These are phyloP conservation scores for Prunus mira DNA, from an alignment of 306 rosid genomes.

Conservation along the genomic window DNA sequence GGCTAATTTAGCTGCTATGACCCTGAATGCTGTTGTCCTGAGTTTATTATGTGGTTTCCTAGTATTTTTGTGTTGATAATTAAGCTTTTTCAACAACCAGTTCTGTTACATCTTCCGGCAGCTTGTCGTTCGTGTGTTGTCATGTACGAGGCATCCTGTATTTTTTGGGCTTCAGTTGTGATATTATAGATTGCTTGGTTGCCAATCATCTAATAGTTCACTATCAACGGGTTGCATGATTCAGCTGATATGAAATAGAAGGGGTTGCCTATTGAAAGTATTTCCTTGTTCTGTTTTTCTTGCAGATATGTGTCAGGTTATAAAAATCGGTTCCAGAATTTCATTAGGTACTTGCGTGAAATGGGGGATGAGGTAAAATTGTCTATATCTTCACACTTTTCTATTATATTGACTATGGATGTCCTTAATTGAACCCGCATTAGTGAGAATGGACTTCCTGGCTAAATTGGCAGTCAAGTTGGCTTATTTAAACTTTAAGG, in stretches of 20 bases:
- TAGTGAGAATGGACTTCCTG: neutral
- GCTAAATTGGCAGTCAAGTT: neutral
- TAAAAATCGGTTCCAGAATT: slow-evolving; percentile 61
- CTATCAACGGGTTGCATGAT: neutral
- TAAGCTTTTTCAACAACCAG: neutral
- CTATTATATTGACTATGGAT: neutral
- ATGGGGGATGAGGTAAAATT: slow-evolving; percentile 58
- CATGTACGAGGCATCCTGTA: neutral
- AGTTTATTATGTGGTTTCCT: neutral
- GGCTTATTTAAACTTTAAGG: neutral
- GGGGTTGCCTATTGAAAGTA: neutral
- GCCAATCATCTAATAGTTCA: neutral
- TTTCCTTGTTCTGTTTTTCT: slow-evolving; percentile 8
- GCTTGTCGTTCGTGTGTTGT: neutral
- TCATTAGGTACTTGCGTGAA: slow-evolving; percentile 56
- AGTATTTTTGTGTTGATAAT: neutral
- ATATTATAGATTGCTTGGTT: neutral
- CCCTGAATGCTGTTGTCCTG: neutral
- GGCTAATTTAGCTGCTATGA: slow-evolving; percentile 1
- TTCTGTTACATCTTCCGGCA: neutral
- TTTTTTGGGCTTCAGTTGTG: neutral
- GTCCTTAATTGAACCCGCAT: neutral
- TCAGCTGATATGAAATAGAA: neutral
- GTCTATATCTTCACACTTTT: neutral
- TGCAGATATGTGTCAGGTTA: slow-evolving; percentile 61